Conservation (phyloP, 768 basidiomycete genomes). For the Termitomyces sp. region DNA sequence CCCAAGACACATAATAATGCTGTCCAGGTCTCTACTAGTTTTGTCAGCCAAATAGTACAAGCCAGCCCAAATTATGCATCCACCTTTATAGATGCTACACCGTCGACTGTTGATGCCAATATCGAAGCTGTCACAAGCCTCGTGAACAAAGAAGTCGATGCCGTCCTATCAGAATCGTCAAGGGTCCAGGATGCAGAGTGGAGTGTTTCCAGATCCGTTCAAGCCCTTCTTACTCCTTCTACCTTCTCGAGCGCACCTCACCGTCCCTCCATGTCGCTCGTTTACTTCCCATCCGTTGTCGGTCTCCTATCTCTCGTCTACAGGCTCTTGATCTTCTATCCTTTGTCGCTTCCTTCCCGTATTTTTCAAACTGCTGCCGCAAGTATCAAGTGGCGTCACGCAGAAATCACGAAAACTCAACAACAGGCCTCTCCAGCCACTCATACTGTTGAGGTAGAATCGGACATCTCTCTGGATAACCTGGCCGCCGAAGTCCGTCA, state of each 20-base stretch:
- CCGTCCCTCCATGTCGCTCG: slow-evolving; percentile 18
- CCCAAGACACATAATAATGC: slow-evolving; percentile 26
- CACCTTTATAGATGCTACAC: slow-evolving; percentile 24
- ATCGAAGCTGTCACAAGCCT: slow-evolving; percentile 18
- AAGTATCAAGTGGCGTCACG: slow-evolving; percentile 15
- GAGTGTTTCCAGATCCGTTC: slow-evolving; percentile 28
- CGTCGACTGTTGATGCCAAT: slow-evolving; percentile 17
- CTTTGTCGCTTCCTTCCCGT: slow-evolving; percentile 46
- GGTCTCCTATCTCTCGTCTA: slow-evolving; percentile 46
- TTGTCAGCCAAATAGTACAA: slow-evolving; percentile 31
- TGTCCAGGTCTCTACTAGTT: slow-evolving; percentile 33
- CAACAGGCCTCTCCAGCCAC: background rate
- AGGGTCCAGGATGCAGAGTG: slow-evolving; percentile 41
- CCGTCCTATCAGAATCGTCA: slow-evolving; percentile 44
- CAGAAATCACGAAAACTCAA: slow-evolving; percentile 11
- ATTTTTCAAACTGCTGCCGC: slow-evolving; percentile 26
- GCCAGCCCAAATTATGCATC: slow-evolving; percentile 29
- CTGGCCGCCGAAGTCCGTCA: slow-evolving; percentile 40
- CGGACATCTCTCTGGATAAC: slow-evolving; percentile 29
- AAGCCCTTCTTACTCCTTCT: slow-evolving; percentile 22
- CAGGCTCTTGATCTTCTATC: slow-evolving; percentile 44
- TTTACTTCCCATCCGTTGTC: slow-evolving; percentile 36
- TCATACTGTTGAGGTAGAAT: background rate
- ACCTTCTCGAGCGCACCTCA: slow-evolving; percentile 8
- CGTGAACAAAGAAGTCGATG: slow-evolving; percentile 48